phyloP scores from a whole-genome alignment of 176 grass and related monocot species.

The Urochloa ruziziensis region DNA sequence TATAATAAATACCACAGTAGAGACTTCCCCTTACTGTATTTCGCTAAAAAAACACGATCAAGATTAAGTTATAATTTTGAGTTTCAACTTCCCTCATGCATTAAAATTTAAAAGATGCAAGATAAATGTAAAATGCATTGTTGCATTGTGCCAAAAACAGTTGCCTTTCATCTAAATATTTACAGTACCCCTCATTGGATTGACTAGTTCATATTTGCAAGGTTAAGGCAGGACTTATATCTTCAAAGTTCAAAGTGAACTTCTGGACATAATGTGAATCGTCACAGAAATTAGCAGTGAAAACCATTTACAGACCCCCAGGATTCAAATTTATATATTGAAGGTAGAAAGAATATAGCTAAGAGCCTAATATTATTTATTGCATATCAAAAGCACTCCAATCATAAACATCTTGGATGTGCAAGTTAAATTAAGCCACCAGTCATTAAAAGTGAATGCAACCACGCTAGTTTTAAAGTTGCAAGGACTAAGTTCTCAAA shows the following conservation, averaged over 20 bases:
- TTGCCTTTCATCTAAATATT: background rate
- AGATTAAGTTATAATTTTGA: background rate
- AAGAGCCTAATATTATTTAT: background rate
- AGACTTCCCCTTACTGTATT: too few species aligned
- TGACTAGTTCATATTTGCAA: background rate
- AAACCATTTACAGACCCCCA: background rate
- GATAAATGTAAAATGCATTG: background rate
- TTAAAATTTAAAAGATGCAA: background rate
- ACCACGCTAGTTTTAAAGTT: background rate
- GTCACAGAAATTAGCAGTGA: background rate
- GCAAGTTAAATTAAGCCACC: background rate
- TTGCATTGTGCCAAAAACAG: background rate
- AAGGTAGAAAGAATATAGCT: background rate
- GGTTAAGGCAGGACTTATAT: background rate
- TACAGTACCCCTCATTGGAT: background rate
- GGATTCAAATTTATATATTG: background rate
- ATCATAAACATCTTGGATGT: background rate
- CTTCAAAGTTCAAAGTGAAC: background rate
- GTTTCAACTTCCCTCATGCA: background rate
- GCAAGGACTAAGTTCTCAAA: background rate
- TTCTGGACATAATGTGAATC: background rate
- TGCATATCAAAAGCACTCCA: background rate
- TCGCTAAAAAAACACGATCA: too few species aligned
- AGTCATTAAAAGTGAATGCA: background rate
- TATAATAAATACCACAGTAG: too few species aligned